Conservation (phyloP, 805 yeast species). For the Maudiozyma pseudohumilis region DNA sequence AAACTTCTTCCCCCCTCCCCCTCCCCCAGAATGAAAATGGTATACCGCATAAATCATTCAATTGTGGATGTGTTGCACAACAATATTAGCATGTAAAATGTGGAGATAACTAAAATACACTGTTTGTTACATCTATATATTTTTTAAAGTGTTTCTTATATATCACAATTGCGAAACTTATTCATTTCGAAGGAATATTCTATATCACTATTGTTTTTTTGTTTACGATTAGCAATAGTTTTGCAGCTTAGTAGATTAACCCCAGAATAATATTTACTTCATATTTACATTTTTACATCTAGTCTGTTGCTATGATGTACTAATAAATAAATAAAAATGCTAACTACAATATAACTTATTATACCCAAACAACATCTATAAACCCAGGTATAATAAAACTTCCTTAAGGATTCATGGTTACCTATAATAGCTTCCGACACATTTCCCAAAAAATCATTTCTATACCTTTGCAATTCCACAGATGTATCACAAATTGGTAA, state of each 20-base stretch:
- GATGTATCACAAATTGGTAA: neutral
- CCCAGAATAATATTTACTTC: neutral
- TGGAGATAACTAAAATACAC: neutral
- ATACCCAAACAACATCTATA: conserved; percentile 6
- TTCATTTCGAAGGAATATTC: neutral
- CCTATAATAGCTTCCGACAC: conserved; percentile 11
- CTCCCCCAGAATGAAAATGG: too few species aligned
- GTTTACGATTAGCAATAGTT: neutral
- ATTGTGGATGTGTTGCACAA: neutral
- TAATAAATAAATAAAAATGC: neutral
- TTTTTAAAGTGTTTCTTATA: too few species aligned
- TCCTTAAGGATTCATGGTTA: conserved; percentile 12
- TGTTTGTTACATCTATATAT: neutral
- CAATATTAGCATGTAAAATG: neutral
- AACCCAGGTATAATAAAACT: conserved; percentile 12
- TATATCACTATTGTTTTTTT: neutral
- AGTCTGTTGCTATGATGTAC: neutral
- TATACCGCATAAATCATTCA: neutral
- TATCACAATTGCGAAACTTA: neutral
- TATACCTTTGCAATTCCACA: conserved; percentile 3
- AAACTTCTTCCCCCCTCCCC: too few species aligned
- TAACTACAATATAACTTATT: conserved; percentile 1
- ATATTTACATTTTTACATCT: neutral
- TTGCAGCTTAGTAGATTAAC: neutral
- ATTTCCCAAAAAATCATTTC: conserved; percentile 6